Percentiles rank a stretch among this genome's conserved stretches.
Evolutionary conservation across 192 early-diverging fungal genomes (phyloP).

Genomic region (Podila epigama): DNA sequence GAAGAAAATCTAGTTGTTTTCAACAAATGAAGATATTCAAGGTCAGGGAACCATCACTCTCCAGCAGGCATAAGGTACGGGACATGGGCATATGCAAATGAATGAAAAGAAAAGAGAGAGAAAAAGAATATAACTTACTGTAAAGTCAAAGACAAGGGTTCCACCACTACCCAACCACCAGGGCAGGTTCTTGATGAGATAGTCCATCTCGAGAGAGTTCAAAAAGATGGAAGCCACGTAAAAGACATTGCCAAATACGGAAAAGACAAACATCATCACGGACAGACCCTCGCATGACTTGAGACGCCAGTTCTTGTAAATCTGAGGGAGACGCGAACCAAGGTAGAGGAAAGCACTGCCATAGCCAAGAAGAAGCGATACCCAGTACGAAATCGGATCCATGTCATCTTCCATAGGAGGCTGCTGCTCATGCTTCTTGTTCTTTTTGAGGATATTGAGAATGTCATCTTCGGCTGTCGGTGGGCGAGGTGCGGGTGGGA

Average conservation of each 20-base stretch:
- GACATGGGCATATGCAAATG: too few relatives aligned
- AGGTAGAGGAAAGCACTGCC: constrained; percentile 74
- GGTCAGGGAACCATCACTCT: too few relatives aligned
- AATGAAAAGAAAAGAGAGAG: too few relatives aligned
- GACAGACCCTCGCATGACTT: constrained; percentile 81
- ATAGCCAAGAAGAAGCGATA: constrained; percentile 81
- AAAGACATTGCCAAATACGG: constrained; percentile 77
- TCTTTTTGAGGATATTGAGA: constrained; percentile 5
- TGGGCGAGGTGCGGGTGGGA: constrained; percentile 15
- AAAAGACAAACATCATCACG: constrained; percentile 85
- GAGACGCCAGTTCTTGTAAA: constrained; percentile 76
- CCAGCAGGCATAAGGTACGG: too few relatives aligned
- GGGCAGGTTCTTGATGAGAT: constrained; percentile 71
- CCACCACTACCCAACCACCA: constrained; percentile 81
- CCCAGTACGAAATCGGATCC: constrained; percentile 56
- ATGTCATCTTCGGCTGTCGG: neutral
- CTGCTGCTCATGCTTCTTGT: constrained; percentile 2
- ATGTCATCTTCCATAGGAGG: constrained; percentile 10
- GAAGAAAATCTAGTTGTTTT: constrained; percentile 71
- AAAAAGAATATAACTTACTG: constrained; percentile 50
- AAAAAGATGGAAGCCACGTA: constrained; percentile 79
- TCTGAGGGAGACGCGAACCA: constrained; percentile 80
- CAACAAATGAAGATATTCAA: too few relatives aligned
- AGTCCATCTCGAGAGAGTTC: constrained; percentile 69
- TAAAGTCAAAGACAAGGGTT: constrained; percentile 80